Percentiles rank a stretch among this genome's conserved stretches.
Conservation (phyloP, 257 asterid genomes). For the Gardenia jasminoides region DNA sequence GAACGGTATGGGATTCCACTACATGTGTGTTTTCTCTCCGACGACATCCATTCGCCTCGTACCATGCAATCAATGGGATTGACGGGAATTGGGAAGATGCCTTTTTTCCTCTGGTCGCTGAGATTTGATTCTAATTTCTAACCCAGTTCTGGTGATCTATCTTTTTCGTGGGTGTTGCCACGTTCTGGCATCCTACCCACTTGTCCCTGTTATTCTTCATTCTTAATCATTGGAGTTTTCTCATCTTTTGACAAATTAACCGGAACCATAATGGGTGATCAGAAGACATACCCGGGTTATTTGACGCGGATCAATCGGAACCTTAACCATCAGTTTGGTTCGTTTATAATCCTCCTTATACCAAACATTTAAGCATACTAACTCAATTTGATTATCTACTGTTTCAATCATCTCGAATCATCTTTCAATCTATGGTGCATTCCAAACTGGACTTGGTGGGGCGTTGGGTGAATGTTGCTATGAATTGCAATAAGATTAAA, state of each 20-base stretch:
- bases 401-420: neutral
- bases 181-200: too few species aligned
- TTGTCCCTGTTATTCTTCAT: neutral
- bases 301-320: too few species aligned
- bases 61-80: conserved; percentile 5
- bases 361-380: neutral
- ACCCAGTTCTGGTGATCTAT: neutral
- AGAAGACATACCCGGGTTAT: too few species aligned
- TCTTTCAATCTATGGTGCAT: neutral
- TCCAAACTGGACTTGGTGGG: too few species aligned
- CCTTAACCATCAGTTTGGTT: too few species aligned
- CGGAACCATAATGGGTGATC: neutral
- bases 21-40: too few species aligned
- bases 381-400: neutral
- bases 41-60: conserved; percentile 25
- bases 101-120: neutral
- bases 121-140: neutral
- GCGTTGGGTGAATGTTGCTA: neutral
- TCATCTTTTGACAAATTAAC: neutral
- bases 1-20: conserved; percentile 13
- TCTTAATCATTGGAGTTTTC: neutral
- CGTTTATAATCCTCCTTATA: too few species aligned
- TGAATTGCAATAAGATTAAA: neutral
- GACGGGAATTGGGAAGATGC: neutral
- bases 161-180: too few species aligned